These are phyloP conservation scores for Capronia americana DNA, from an alignment of 2,329 filamentous ascomycete genomes.

Conservation along the genomic window DNA sequence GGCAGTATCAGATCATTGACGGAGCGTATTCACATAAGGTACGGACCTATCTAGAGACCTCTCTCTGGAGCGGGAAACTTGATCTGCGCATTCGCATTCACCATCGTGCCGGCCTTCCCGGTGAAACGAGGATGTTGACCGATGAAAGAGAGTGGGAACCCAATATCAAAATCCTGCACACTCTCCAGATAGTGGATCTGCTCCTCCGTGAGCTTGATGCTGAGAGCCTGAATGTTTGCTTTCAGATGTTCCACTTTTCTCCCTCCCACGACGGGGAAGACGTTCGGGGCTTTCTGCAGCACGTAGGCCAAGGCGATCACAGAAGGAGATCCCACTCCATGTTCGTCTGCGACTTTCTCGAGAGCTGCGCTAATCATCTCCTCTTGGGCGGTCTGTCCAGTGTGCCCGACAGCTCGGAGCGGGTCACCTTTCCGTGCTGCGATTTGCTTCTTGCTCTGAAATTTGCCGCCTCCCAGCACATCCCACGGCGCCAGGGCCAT, in stretches of 20 bases:
- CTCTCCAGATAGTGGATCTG: slow-evolving; percentile 63
- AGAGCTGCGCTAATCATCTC: slow-evolving; percentile 31
- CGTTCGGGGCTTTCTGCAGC: slow-evolving; percentile 58
- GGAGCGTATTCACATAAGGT: too few relatives aligned
- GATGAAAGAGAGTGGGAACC: slow-evolving; percentile 58
- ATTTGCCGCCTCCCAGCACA: slow-evolving; percentile 58
- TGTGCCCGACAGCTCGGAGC: slow-evolving; percentile 52
- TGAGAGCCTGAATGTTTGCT: slow-evolving; percentile 64
- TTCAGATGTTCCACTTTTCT: slow-evolving; percentile 60
- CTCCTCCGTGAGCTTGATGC: slow-evolving; percentile 56
- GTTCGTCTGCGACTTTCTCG: slow-evolving; percentile 30
- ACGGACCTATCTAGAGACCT: too few relatives aligned
- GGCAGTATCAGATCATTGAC: too few relatives aligned
- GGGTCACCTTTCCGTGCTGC: slow-evolving; percentile 42
- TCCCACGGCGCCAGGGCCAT: slow-evolving; percentile 67
- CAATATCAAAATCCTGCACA: slow-evolving; percentile 60
- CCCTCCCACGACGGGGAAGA: slow-evolving; percentile 62
- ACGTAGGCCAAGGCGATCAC: slow-evolving; percentile 58
- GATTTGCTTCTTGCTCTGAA: slow-evolving; percentile 52
- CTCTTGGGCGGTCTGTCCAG: slow-evolving; percentile 24
- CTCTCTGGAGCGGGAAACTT: too few relatives aligned
- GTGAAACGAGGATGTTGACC: slow-evolving; percentile 15
- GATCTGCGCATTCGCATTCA: slow-evolving; percentile 9
- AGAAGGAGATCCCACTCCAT: slow-evolving; percentile 38
- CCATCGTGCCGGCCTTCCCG: neutral